A percentile compares a stretch with the other conserved stretches of the same genome.
These are phyloP conservation scores for Cryptosporidium canis DNA, from an alignment of 169 alveolate species.

Conservation along the genomic window DNA sequence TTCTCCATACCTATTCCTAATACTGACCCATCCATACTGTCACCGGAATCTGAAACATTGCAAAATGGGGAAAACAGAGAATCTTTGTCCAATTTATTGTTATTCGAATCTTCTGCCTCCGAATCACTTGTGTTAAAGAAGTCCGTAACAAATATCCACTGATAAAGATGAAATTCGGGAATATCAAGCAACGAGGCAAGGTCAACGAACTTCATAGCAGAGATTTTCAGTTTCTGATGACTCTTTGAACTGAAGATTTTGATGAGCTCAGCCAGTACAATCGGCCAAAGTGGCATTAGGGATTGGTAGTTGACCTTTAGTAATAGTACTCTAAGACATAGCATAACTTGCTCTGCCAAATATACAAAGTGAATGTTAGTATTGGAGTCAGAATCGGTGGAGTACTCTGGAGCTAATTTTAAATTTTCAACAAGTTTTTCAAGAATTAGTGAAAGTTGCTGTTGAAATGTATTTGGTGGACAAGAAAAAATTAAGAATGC, in stretches of 20 bases:
- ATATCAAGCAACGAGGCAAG: constrained; percentile 76
- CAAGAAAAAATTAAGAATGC: constrained; percentile 81
- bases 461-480: constrained; percentile 77
- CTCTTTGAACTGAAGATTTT: constrained; percentile 71
- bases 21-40: background rate
- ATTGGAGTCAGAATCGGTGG: background rate
- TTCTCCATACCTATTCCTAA: constrained; percentile 19
- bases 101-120: background rate
- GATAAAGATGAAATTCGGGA: constrained; percentile 79
- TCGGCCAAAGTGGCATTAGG: constrained; percentile 80
- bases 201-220: constrained; percentile 78
- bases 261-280: constrained; percentile 76
- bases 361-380: constrained; percentile 41
- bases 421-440: constrained; percentile 80
- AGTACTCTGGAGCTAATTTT: constrained; percentile 61
- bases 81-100: background rate
- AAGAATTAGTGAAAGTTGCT: constrained; percentile 76
- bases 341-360: constrained; percentile 73
- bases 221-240: constrained; percentile 41
- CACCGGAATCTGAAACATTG: constrained; percentile 24
- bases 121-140: constrained; percentile 10
- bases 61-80: constrained; percentile 62
- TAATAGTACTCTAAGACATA: constrained; percentile 76
- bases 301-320: constrained; percentile 72
- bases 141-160: constrained; percentile 77